Conservation (phyloP, 108 stramenopile genomes). For the Cylindrotheca closterium region DNA sequence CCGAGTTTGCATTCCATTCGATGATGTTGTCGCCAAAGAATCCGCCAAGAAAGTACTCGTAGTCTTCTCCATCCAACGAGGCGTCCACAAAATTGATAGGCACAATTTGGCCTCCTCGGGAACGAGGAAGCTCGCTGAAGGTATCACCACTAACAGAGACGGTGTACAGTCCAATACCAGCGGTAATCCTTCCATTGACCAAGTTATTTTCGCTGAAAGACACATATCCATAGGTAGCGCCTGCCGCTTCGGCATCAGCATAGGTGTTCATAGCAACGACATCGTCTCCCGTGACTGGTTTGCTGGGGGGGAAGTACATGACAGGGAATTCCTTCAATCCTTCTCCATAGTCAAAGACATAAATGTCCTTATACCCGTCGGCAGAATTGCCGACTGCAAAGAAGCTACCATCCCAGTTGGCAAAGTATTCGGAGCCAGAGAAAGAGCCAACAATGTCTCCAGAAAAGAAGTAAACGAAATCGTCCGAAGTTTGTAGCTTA, state of each 20-base stretch:
- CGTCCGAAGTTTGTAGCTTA: too few relatives aligned
- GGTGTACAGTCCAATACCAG: too few relatives aligned
- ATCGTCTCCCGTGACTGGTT: neutral
- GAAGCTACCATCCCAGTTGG: constrained; percentile 4
- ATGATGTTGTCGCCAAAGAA: too few relatives aligned
- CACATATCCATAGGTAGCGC: too few relatives aligned
- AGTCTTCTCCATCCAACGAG: neutral
- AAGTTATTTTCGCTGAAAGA: too few relatives aligned
- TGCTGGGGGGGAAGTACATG: neutral
- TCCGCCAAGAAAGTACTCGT: neutral
- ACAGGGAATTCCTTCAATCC: constrained; percentile 3
- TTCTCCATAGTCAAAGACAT: constrained; percentile 2
- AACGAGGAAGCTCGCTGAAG: neutral
- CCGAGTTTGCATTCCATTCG: too few relatives aligned
- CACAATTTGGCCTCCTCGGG: neutral
- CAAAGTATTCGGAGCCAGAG: neutral
- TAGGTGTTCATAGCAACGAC: neutral
- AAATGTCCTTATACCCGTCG: neutral
- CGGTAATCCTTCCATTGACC: too few relatives aligned
- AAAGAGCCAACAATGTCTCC: neutral
- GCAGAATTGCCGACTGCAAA: neutral
- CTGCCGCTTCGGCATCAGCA: too few relatives aligned
- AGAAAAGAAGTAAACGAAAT: neutral
- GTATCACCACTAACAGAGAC: too few relatives aligned
- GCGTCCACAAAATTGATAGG: neutral